Evolutionary conservation across 495 filamentous ascomycete species (phyloP).

Genomic region (Penicillium antarcticum): DNA sequence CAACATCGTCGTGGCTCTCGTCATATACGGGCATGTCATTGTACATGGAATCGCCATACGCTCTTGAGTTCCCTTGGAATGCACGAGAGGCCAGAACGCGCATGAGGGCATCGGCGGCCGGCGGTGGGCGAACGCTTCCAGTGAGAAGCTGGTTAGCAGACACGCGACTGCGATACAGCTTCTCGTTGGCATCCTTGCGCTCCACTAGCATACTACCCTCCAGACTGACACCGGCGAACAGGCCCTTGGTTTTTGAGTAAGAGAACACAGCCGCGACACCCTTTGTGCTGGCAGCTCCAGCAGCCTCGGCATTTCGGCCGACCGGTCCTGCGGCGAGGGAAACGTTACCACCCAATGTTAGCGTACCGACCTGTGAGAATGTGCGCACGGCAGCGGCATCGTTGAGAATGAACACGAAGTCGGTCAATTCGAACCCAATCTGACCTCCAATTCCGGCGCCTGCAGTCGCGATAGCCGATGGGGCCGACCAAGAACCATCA

Average conservation of each 20-base stretch:
- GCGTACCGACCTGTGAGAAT: slow-evolving; percentile 85
- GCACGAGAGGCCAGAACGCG: slow-evolving; percentile 76
- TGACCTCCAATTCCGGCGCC: slow-evolving; percentile 95
- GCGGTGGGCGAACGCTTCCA: slow-evolving; percentile 73
- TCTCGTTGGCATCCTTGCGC: slow-evolving; percentile 93
- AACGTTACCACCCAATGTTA: slow-evolving; percentile 95
- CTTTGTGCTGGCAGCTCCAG: slow-evolving; percentile 86
- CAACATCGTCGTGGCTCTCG: slow-evolving; percentile 79
- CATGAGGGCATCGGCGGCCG: slow-evolving; percentile 79
- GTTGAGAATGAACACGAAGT: slow-evolving; percentile 99
- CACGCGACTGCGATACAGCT: slow-evolving; percentile 79
- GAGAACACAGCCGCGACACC: slow-evolving; percentile 91
- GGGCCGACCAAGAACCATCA: slow-evolving; percentile 92
- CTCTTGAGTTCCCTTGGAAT: slow-evolving; percentile 62
- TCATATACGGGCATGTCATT: slow-evolving; percentile 95
- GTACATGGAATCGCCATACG: slow-evolving; percentile 69
- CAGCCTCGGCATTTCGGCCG: slow-evolving; percentile 92
- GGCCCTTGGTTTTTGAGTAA: slow-evolving; percentile 94
- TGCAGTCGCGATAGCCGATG: slow-evolving; percentile 84
- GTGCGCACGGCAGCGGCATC: slow-evolving; percentile 87
- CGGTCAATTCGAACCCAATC: slow-evolving; percentile 95
- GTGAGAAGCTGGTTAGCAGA: slow-evolving; percentile 80
- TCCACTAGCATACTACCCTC: slow-evolving; percentile 91
- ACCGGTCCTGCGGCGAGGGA: slow-evolving; percentile 92
- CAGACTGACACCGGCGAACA: slow-evolving; percentile 92